A percentile compares a stretch with the other conserved stretches of the same genome.
Conservation (phyloP, 2,329 filamentous ascomycete genomes). For the Fusarium dlaminii region DNA sequence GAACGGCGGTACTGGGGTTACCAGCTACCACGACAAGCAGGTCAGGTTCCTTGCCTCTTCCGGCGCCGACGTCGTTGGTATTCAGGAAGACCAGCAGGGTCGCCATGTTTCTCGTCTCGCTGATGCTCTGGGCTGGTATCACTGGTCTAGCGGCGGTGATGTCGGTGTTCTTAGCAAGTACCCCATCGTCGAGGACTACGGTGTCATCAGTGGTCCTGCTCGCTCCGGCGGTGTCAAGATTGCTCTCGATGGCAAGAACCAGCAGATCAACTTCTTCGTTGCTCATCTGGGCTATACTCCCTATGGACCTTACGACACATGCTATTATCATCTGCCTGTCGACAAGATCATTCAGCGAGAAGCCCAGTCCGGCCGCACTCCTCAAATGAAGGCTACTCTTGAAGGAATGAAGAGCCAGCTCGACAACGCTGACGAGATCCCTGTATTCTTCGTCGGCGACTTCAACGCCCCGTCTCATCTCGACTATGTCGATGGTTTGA, state of each 20-base stretch:
- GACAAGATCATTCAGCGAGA: conserved; percentile 49
- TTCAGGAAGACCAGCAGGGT: conserved; percentile 49
- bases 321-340: conserved; percentile 48
- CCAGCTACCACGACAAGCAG: conserved; percentile 52
- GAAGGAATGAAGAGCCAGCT: conserved; percentile 47
- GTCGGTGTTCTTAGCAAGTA: conserved; percentile 52
- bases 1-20: conserved; percentile 50
- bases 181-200: conserved; percentile 48
- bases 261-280: conserved; percentile 49
- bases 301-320: conserved; percentile 57
- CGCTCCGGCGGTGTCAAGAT: conserved; percentile 46
- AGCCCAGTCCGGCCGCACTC: conserved; percentile 49
- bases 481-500: conserved; percentile 50
- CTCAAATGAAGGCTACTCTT: conserved; percentile 50
- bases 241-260: conserved; percentile 45
- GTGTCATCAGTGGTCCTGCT: conserved; percentile 33
- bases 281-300: conserved; percentile 51
- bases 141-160: conserved; percentile 46
- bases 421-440: conserved; percentile 43
- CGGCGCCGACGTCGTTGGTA: conserved; percentile 49
- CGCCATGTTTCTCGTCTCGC: conserved; percentile 47
- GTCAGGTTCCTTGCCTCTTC: conserved; percentile 46
- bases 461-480: conserved; percentile 57
- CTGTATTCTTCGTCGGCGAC: conserved; percentile 53
- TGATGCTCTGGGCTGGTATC: conserved; percentile 52